phyloP scores from a whole-genome alignment of 2,329 filamentous ascomycete species.

The Aspergillus hortae region DNA sequence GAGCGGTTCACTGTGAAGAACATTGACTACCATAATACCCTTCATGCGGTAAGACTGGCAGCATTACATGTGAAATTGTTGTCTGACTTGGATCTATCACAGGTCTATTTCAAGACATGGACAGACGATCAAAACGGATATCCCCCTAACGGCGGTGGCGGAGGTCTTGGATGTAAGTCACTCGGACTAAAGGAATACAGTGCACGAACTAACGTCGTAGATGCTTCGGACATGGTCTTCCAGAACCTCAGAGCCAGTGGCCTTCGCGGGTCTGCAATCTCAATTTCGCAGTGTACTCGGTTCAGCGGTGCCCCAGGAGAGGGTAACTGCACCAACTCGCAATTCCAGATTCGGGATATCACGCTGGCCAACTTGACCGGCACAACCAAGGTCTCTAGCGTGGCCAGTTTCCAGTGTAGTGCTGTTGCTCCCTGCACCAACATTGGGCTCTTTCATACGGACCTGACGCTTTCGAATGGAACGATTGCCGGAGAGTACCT shows the following conservation, averaged over 20 bases:
- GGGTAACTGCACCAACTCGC: constrained; percentile 38
- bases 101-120: constrained; percentile 58
- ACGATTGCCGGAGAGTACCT: constrained; percentile 19
- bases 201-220: constrained; percentile 3
- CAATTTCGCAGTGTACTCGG: constrained; percentile 40
- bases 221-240: constrained; percentile 35
- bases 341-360: constrained; percentile 40
- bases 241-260: constrained; percentile 30
- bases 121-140: constrained; percentile 49
- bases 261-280: constrained; percentile 28
- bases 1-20: constrained; percentile 49
- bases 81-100: neutral
- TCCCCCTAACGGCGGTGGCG: constrained; percentile 58
- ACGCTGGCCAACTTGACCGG: constrained; percentile 17
- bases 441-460: constrained; percentile 16
- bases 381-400: constrained; percentile 12
- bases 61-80: neutral
- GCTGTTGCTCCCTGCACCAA: constrained; percentile 25
- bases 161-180: constrained; percentile 51
- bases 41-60: constrained; percentile 36
- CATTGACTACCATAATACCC: constrained; percentile 45
- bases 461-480: constrained; percentile 18
- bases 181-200: neutral
- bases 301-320: constrained; percentile 28
- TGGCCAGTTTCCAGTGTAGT: constrained; percentile 32